Evolutionary conservation across 495 filamentous ascomycete genomes (phyloP).

Genomic region (Aspergillus asperescens): DNA sequence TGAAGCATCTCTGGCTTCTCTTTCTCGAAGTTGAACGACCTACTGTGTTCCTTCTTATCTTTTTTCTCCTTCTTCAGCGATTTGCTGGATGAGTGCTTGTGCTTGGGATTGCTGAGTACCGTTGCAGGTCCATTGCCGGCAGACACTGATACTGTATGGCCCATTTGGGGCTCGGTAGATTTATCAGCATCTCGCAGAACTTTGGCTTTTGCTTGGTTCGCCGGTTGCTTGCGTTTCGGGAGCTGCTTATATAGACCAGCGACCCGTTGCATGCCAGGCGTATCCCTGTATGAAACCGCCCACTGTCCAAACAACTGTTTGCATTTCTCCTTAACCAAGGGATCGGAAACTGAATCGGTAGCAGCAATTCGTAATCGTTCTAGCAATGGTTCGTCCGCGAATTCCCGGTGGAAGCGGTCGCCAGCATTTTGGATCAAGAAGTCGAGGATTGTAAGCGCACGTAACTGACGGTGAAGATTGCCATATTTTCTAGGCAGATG

Average conservation of each 20-base stretch:
- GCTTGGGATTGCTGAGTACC: slow-evolving; percentile 33
- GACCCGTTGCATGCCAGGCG: slow-evolving; percentile 73
- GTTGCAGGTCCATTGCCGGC: slow-evolving; percentile 38
- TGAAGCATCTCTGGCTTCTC: slow-evolving; percentile 82
- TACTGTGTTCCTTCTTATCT: slow-evolving; percentile 40
- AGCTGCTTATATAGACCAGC: slow-evolving; percentile 75
- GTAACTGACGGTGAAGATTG: slow-evolving; percentile 81
- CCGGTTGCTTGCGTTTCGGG: slow-evolving; percentile 59
- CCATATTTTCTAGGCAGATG: slow-evolving; percentile 72
- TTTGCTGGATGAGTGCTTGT: slow-evolving; percentile 30
- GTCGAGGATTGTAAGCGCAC: slow-evolving; percentile 86
- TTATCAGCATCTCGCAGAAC: slow-evolving; percentile 70
- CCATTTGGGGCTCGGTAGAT: slow-evolving; percentile 55
- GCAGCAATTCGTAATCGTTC: slow-evolving; percentile 86
- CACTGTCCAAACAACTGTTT: slow-evolving; percentile 81
- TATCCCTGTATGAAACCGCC: slow-evolving; percentile 77
- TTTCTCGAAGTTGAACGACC: slow-evolving; percentile 71
- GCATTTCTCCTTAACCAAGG: slow-evolving; percentile 79
- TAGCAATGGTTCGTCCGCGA: slow-evolving; percentile 88
- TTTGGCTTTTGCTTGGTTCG: slow-evolving; percentile 68
- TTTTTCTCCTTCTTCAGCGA: slow-evolving; percentile 36
- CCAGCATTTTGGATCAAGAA: slow-evolving; percentile 93
- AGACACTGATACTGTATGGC: slow-evolving; percentile 41
- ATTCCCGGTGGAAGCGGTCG: slow-evolving; percentile 75
- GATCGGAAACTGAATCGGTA: slow-evolving; percentile 78